Evolutionary conservation across 2,329 filamentous ascomycete species (phyloP).

Genomic region (Fusarium sp.): DNA sequence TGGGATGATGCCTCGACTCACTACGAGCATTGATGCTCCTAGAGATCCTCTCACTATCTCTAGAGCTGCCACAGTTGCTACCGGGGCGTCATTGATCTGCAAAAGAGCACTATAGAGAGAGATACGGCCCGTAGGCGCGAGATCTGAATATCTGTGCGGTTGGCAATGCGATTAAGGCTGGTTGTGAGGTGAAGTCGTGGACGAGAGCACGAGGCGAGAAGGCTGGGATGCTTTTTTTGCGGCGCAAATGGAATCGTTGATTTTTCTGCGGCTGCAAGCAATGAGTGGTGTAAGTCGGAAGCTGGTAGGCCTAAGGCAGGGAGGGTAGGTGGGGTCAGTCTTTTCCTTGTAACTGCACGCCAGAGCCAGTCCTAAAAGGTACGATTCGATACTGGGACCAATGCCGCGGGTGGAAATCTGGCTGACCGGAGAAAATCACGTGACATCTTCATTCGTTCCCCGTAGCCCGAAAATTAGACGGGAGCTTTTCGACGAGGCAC

Average conservation of each 20-base stretch:
- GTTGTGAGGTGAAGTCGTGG: constrained; percentile 8
- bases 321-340: constrained; percentile 37
- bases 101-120: constrained; percentile 22
- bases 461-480: constrained; percentile 55
- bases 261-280: constrained; percentile 35
- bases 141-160: not conserved
- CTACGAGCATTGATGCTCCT: constrained; percentile 68
- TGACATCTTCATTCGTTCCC: constrained; percentile 44
- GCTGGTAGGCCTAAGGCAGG: constrained; percentile 17
- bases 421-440: constrained; percentile 47
- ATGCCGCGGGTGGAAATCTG: constrained; percentile 43
- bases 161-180: not conserved
- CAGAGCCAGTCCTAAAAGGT: constrained; percentile 28
- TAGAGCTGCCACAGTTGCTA: constrained; percentile 77
- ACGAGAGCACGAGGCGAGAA: constrained; percentile 16
- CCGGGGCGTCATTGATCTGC: constrained; percentile 65
- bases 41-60: constrained; percentile 81
- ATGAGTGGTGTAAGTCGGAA: constrained; percentile 40
- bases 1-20: constrained; percentile 51
- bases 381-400: constrained; percentile 33
- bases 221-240: constrained; percentile 36
- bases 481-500: constrained; percentile 54
- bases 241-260: constrained; percentile 39
- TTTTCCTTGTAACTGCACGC: constrained; percentile 23
- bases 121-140: constrained; percentile 5